These are phyloP conservation scores for Phytophthora rubi DNA, from an alignment of 352 stramenopile species.

Conservation along the genomic window DNA sequence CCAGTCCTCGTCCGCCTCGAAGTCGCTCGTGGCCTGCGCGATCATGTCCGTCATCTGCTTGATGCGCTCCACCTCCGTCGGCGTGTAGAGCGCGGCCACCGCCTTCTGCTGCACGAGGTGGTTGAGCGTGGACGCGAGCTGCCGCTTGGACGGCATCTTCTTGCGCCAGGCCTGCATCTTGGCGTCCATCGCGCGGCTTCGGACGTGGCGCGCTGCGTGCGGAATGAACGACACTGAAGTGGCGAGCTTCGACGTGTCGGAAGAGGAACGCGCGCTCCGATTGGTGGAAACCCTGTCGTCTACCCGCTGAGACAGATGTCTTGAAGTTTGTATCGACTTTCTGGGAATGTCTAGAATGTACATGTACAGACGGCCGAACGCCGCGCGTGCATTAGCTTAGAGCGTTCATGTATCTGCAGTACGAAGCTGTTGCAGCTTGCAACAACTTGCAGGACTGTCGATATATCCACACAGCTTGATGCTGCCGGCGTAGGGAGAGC, in stretches of 20 bases:
- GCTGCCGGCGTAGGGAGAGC: no score
- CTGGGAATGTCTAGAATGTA: neutral
- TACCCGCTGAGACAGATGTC: slow-evolving; percentile 12
- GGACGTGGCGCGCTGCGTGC: slow-evolving; percentile 21
- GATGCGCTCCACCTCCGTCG: slow-evolving; percentile 76
- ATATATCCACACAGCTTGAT: no score
- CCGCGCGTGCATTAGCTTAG: neutral
- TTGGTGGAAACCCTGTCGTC: slow-evolving; percentile 14
- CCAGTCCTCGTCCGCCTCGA: slow-evolving; percentile 74
- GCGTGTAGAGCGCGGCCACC: slow-evolving; percentile 76
- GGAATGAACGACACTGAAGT: slow-evolving; percentile 13
- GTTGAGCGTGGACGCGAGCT: slow-evolving; percentile 63
- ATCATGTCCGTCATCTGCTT: slow-evolving; percentile 79
- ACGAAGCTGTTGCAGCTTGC: no score
- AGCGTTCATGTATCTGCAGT: no score
- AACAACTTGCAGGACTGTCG: no score
- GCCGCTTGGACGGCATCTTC: slow-evolving; percentile 79
- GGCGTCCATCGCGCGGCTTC: slow-evolving; percentile 49
- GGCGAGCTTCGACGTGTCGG: slow-evolving; percentile 14
- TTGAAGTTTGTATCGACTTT: slow-evolving; percentile 17
- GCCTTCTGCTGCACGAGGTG: slow-evolving; percentile 86
- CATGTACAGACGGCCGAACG: neutral
- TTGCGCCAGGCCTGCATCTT: slow-evolving; percentile 73
- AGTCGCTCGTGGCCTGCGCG: slow-evolving; percentile 70
- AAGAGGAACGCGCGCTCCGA: slow-evolving; percentile 15